These are phyloP conservation scores for Ophiostoma populinum DNA, from an alignment of 2,329 filamentous ascomycete genomes.

Conservation along the genomic window DNA sequence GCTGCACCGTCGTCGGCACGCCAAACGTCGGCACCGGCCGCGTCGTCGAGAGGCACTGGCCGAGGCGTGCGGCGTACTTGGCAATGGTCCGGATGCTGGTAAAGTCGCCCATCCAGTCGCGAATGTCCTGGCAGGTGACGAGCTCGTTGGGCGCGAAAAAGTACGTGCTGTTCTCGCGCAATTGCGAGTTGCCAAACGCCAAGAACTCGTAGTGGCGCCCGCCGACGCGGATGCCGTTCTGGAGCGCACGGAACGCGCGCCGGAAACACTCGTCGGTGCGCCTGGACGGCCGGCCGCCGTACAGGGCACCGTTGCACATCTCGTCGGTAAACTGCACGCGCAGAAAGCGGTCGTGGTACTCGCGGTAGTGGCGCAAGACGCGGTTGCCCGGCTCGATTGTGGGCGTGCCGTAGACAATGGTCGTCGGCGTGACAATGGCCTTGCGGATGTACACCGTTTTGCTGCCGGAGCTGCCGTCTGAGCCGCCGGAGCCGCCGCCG, in stretches of 20 bases:
- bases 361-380: constrained; percentile 56
- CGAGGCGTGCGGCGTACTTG: constrained; percentile 75
- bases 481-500: not conserved
- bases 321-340: constrained; percentile 86
- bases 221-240: constrained; percentile 66
- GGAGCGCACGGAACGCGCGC: constrained; percentile 53
- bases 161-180: constrained; percentile 79
- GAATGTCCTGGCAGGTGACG: constrained; percentile 58
- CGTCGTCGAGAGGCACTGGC: constrained; percentile 93
- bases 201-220: constrained; percentile 75
- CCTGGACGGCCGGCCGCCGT: constrained; percentile 31
- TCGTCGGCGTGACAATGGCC: constrained; percentile 68
- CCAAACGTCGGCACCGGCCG: constrained; percentile 49
- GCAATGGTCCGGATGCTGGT: constrained; percentile 66
- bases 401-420: constrained; percentile 61
- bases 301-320: constrained; percentile 41
- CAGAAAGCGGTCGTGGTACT: constrained; percentile 61
- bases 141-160: constrained; percentile 65
- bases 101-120: constrained; percentile 76
- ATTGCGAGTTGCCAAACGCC: constrained; percentile 88
- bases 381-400: constrained; percentile 76
- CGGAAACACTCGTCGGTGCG: constrained; percentile 55
- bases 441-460: constrained; percentile 42
- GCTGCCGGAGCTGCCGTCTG: no score
- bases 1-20: constrained; percentile 35